These are phyloP conservation scores for Candida freyschussii DNA, from an alignment of 1,139 yeast genomes.

Conservation along the genomic window DNA sequence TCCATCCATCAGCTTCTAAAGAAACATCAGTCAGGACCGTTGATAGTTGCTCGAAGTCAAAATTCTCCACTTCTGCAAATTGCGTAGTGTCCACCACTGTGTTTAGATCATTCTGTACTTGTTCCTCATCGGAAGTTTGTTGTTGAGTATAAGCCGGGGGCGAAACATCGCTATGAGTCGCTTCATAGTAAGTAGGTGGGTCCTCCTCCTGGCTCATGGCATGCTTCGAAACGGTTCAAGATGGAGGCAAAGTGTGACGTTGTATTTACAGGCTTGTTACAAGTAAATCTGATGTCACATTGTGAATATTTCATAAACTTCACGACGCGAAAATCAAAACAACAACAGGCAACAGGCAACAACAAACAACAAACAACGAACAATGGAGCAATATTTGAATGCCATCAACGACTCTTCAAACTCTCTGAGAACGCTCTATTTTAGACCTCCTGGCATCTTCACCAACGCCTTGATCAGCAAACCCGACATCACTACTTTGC, in stretches of 20 bases:
- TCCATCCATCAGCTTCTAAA: conserved; percentile 7
- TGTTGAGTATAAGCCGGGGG: conserved; percentile 8
- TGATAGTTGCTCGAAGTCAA: conserved; percentile 13
- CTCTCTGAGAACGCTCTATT: conserved; percentile 35
- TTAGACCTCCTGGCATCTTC: conserved; percentile 54
- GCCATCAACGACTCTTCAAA: conserved; percentile 24
- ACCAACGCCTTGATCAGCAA: conserved; percentile 55
- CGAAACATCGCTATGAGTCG: conserved; percentile 5
- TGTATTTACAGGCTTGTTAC: too few species aligned
- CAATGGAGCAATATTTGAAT: conserved; percentile 13
- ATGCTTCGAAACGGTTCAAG: neutral
- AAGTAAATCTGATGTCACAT: too few species aligned
- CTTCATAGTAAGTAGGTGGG: conserved; percentile 8
- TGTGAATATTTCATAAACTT: too few species aligned
- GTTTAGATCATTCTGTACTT: conserved; percentile 8
- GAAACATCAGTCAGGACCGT: conserved; percentile 10
- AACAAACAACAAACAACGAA: conserved; percentile 12
- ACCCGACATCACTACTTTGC: conserved; percentile 53
- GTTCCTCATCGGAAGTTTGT: conserved; percentile 3
- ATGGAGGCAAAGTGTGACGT: neutral
- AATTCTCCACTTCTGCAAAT: conserved; percentile 13
- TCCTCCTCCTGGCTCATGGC: neutral
- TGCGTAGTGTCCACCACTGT: conserved; percentile 13
- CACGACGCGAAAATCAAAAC: neutral
- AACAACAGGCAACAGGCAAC: neutral